Conservation (phyloP, 345 rosid genomes). For the Ceriops decandra region DNA sequence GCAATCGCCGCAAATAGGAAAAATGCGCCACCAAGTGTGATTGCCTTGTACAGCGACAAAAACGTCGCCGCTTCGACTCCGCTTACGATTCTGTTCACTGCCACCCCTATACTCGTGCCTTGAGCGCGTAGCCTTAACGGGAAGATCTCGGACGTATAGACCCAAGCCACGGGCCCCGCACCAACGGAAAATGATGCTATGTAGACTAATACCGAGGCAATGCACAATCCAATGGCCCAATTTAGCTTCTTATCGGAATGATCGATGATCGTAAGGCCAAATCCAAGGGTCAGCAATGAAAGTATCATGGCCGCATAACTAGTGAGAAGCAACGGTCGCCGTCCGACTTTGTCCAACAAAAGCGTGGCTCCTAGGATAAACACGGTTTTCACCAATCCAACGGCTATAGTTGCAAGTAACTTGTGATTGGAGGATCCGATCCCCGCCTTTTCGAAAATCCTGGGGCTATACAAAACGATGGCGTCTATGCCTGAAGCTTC, state of each 20-base stretch:
- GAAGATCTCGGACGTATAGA: constrained; percentile 83
- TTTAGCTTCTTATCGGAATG: constrained; percentile 34
- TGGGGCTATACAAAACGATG: constrained; percentile 75
- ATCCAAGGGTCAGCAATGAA: constrained; percentile 44
- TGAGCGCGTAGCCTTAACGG: constrained; percentile 83
- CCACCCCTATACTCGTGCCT: constrained; percentile 63
- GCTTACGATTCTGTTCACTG: constrained; percentile 63
- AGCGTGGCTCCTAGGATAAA: constrained; percentile 72
- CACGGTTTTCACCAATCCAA: constrained; percentile 60
- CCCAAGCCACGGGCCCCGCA: constrained; percentile 82
- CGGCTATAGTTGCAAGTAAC: constrained; percentile 75
- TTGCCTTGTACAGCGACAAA: constrained; percentile 43
- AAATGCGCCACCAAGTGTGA: constrained; percentile 77
- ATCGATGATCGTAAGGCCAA: constrained; percentile 43
- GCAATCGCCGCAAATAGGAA: constrained; percentile 56
- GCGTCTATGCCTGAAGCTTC: constrained; percentile 82
- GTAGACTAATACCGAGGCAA: constrained; percentile 49
- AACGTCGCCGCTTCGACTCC: constrained; percentile 61
- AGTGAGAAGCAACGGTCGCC: constrained; percentile 63
- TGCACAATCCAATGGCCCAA: constrained; percentile 65
- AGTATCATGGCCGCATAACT: constrained; percentile 68
- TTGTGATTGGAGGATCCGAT: constrained; percentile 35
- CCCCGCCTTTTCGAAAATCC: constrained; percentile 79
- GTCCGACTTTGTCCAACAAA: constrained; percentile 63
- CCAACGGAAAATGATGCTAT: constrained; percentile 83